Conservation (phyloP, 768 basidiomycete genomes). For the Lactarius pseudohatsudake region DNA sequence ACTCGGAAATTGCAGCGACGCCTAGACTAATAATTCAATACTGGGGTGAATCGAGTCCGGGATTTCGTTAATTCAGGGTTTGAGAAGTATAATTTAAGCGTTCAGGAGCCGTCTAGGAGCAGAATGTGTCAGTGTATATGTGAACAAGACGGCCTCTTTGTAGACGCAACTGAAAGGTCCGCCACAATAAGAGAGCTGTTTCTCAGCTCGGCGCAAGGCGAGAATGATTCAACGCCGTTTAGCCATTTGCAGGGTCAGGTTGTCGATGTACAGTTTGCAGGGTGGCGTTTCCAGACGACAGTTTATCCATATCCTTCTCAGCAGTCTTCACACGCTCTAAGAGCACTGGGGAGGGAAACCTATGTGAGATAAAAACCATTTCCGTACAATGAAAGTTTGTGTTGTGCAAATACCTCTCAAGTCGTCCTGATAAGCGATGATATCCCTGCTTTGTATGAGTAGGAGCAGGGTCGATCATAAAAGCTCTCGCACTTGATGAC, state of each 20-base stretch:
- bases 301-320: conserved; percentile 78
- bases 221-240: conserved; percentile 56
- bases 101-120: not conserved
- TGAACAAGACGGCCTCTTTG: not conserved
- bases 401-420: conserved; percentile 53
- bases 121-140: not conserved
- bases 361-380: not conserved
- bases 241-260: conserved; percentile 84
- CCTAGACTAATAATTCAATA: not conserved
- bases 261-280: conserved; percentile 90
- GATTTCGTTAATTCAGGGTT: not conserved
- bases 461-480: not conserved
- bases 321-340: conserved; percentile 63
- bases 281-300: conserved; percentile 75
- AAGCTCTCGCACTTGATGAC: conserved; percentile 61
- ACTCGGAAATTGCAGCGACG: not conserved
- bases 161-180: not conserved
- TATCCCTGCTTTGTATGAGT: conserved; percentile 52
- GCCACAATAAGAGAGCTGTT: not conserved
- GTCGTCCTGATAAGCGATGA: conserved; percentile 72
- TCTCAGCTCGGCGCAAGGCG: not conserved
- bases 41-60: not conserved
- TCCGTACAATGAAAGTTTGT: not conserved
- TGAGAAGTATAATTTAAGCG: not conserved
- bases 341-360: conserved; percentile 48